Conservation (phyloP, 805 yeast species). For the Wickerhamomyces alni region DNA sequence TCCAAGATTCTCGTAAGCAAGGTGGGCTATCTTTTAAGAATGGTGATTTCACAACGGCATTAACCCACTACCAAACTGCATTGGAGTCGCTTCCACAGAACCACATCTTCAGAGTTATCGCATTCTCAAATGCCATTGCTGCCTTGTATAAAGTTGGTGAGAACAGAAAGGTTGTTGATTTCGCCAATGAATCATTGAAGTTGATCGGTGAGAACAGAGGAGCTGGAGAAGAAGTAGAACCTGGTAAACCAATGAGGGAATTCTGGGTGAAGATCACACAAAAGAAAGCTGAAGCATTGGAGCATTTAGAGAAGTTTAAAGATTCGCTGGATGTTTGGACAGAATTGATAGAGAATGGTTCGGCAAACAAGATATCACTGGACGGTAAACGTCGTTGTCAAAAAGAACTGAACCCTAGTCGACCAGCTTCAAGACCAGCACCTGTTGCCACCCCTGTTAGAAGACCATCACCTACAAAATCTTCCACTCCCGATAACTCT, state of each 20-base stretch:
- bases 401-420: constrained; percentile 52
- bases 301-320: constrained; percentile 64
- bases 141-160: constrained; percentile 67
- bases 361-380: constrained; percentile 53
- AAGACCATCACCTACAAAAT: constrained; percentile 5
- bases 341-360: constrained; percentile 60
- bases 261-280: constrained; percentile 69
- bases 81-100: constrained; percentile 51
- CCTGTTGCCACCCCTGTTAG: constrained; percentile 5
- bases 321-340: constrained; percentile 61
- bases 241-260: constrained; percentile 50
- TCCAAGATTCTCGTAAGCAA: constrained; percentile 40
- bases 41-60: constrained; percentile 79
- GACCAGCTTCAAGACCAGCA: constrained; percentile 12
- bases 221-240: constrained; percentile 36
- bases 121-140: constrained; percentile 70
- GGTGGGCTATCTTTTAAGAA: constrained; percentile 63
- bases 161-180: constrained; percentile 31
- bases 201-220: constrained; percentile 32
- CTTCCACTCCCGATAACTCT: constrained; percentile 13
- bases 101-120: constrained; percentile 62
- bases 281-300: constrained; percentile 79
- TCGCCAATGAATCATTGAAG: constrained; percentile 25
- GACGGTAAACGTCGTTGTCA: constrained; percentile 82
- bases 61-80: constrained; percentile 50